phyloP scores from a whole-genome alignment of 2,329 filamentous ascomycete genomes.

The Ilyonectria sp. region DNA sequence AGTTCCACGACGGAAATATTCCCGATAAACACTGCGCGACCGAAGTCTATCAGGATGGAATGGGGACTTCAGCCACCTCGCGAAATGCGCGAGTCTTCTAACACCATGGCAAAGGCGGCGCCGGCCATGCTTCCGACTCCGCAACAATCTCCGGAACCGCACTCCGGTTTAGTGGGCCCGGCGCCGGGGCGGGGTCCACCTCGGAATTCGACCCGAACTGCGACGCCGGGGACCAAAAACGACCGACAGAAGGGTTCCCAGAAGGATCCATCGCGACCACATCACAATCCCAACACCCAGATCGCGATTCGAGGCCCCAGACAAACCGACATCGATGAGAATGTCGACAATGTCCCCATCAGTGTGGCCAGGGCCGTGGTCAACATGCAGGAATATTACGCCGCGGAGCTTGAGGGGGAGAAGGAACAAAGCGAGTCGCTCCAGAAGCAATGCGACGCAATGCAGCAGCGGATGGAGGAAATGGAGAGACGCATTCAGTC shows the following conservation, averaged over 20 bases:
- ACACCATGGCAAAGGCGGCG: neutral
- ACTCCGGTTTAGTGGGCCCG: slow-evolving; percentile 27
- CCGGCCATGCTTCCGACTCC: slow-evolving; percentile 19
- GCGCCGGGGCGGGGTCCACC: slow-evolving; percentile 31
- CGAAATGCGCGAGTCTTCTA: neutral
- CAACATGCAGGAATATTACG: slow-evolving; percentile 45
- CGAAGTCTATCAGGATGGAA: neutral
- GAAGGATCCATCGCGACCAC: neutral
- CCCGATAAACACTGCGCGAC: no score
- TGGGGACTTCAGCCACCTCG: neutral
- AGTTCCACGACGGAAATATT: neutral
- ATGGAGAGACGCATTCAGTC: slow-evolving; percentile 38
- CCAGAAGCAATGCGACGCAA: slow-evolving; percentile 11
- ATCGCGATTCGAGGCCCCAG: neutral
- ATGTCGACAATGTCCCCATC: slow-evolving; percentile 22
- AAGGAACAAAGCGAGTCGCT: slow-evolving; percentile 21
- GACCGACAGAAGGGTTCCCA: neutral
- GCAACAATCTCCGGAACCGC: slow-evolving; percentile 22
- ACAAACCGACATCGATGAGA: neutral
- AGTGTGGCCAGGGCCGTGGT: slow-evolving; percentile 33
- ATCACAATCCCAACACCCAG: neutral
- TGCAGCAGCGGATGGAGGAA: slow-evolving; percentile 13
- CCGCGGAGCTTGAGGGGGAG: slow-evolving; percentile 34
- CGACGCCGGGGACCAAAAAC: neutral
- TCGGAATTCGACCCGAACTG: slow-evolving; percentile 14